Base-by-base conservation (phyloP, 305 asterid genomes). In the Euphrasia arctica region DNA sequence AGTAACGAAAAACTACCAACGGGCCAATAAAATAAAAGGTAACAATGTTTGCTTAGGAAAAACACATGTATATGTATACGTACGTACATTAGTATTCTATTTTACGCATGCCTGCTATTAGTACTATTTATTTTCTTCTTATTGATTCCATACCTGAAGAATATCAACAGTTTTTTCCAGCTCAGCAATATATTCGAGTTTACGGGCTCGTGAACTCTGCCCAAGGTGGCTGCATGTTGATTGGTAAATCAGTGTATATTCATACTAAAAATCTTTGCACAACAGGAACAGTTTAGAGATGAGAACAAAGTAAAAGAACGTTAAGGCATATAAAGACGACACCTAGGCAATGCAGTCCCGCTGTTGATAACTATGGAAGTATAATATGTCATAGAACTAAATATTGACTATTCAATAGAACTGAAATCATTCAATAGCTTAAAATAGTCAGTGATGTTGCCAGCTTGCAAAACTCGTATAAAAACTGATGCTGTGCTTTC, bases 171-270 rank as follows among this genome's bases (percentile, higher is more conserved):
- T 82, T 75, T 76, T 82, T 77, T 90, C 97, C 67, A 90, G 90
- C 72, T 88, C 96, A 54, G 96, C 78, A 28, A 90, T 90, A 63
- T 85, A 90, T 68, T 88, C 90, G 67, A 88, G 86, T 68, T 90
- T 90, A 51, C 95, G 86, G 66, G 87, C 89, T 70, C 95, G 80
- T 27, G 95, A 80, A 71, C 93, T 77, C 80, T 85, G 97, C 70
- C 96, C 91, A 29, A 96, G 91, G 69, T 90, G 96, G 62, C 97
- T 90, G 89, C 73, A 72, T 58, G 55, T 47, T 29, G 64, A 54
- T 42, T 36, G 32, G 56, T 31, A 61, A 48, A 11, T 1, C 50
- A 45, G 13, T 9, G 42, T 36, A 36, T 36, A 68, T 60, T 47
- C 43, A 34, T 18, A 68, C 49, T 28, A 66, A 39, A 39, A 28